Conservation (phyloP, 208 protist genomes). For the Wallacemonas rigidus region DNA sequence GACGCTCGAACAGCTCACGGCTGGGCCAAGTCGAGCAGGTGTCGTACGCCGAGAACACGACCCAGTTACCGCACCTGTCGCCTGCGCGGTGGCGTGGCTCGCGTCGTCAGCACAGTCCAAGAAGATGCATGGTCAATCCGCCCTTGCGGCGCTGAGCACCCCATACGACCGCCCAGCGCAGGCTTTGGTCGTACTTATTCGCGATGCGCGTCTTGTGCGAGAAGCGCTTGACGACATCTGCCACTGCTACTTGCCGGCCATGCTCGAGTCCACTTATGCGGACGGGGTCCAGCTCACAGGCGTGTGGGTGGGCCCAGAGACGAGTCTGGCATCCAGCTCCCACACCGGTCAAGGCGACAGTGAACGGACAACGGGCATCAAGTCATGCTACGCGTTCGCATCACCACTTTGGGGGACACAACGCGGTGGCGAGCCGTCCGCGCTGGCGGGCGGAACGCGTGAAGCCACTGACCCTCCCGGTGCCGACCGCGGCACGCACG, state of each 20-base stretch:
- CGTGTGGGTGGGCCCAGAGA: conserved; percentile 11
- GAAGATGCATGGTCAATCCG: neutral
- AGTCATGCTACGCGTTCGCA: neutral
- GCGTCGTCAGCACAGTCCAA: neutral
- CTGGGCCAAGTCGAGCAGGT: no score
- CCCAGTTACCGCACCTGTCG: neutral
- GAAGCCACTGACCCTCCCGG: neutral
- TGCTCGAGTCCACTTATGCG: conserved; percentile 47
- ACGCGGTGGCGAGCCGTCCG: neutral
- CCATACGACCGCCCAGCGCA: conserved; percentile 16
- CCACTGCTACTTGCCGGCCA: conserved; percentile 47
- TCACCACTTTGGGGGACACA: neutral
- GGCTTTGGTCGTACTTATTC: conserved; percentile 18
- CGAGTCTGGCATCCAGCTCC: neutral
- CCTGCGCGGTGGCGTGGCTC: neutral
- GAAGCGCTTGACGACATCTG: conserved; percentile 43
- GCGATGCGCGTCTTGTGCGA: conserved; percentile 13
- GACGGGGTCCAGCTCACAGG: conserved; percentile 35
- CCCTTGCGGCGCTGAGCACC: conserved; percentile 16
- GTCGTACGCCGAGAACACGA: neutral
- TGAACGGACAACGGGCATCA: neutral
- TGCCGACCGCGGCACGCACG: neutral
- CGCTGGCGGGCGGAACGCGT: neutral
- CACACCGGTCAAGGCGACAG: neutral
- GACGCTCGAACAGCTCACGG: conserved; percentile 14